Evolutionary conservation across 2,329 filamentous ascomycete genomes (phyloP), one percentile per base, ranked within the genome.

Genomic region (Periconia macrospinosa): DNA sequence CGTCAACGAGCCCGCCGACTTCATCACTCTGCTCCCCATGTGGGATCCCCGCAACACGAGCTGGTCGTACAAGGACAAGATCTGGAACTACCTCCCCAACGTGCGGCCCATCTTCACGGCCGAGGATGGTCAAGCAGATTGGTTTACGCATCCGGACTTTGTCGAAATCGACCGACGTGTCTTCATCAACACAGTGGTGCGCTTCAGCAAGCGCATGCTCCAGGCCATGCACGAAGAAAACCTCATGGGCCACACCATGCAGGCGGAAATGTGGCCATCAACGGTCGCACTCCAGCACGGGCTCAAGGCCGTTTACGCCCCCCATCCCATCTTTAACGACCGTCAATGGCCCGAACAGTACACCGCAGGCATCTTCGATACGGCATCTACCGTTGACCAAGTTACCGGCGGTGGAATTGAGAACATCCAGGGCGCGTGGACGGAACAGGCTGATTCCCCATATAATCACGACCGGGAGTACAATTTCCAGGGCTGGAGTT

Each of bases 241-340:
- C 30, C 83, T 90, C 65, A 87, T 88, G 68, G 92, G 92, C 64
- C 90, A 95, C 74, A 90, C 90, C 59, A 95, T 94, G 78, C 96
- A 96, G 71, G 90, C 92, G 0, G 93, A 97, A 75, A 97, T 97
- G 92, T 97, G 91, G 91, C 91, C 92, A 0, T 88, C 88, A 1
- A 94, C 90, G 0, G 86, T 90, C 1, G 90, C 92, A 1, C 81
- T 97, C 10, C 92, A 97, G 55, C 92, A 97, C 71, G 93, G 93
- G 11, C 87, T 90, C 76, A 97, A 97, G 78, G 92, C 91, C 37
- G 92, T 97, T 14, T 96, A 89, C 61, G 91, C 87, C 2, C 93
- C 93, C 1, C 93, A 97, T 66, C 91, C 92, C 1, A 83, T 96
- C 51, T 97, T 89, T 70, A 85, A 93, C 15, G 92, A 96, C 74